phyloP scores from a whole-genome alignment of 495 filamentous ascomycete genomes.

The Podospora australis region DNA sequence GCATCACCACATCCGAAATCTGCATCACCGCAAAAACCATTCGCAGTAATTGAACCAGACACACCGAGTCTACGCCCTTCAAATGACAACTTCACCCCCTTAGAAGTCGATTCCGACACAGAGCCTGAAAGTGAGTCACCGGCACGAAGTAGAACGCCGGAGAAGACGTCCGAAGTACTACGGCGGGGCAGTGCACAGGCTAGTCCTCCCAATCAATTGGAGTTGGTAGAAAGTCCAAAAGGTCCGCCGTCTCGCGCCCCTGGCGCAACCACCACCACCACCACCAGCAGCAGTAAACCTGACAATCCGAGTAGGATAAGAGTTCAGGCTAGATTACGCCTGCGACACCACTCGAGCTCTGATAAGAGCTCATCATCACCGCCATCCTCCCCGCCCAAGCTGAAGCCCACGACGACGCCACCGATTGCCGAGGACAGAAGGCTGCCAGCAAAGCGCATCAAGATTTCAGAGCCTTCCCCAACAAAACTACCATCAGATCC shows the following conservation, averaged over 20 bases:
- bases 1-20: neutral
- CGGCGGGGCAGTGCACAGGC: constrained; percentile 12
- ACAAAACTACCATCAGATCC: neutral
- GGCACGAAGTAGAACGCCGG: neutral
- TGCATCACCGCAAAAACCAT: too few relatives aligned
- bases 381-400: neutral
- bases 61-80: constrained; percentile 3
- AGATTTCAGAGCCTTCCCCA: neutral
- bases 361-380: constrained; percentile 8
- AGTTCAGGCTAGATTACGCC: constrained; percentile 1
- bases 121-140: constrained; percentile 10
- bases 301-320: constrained; percentile 11
- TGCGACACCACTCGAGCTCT: neutral
- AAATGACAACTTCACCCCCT: constrained; percentile 1
- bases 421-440: neutral
- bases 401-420: neutral
- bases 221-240: constrained; percentile 10
- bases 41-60: neutral
- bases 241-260: constrained; percentile 11
- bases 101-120: constrained; percentile 13
- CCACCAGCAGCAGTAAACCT: too few relatives aligned
- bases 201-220: neutral
- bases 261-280: constrained; percentile 3
- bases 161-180: constrained; percentile 7
- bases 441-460: too few relatives aligned